These are phyloP conservation scores for Trichocladium antarcticum DNA, from an alignment of 495 filamentous ascomycete species.

Conservation along the genomic window DNA sequence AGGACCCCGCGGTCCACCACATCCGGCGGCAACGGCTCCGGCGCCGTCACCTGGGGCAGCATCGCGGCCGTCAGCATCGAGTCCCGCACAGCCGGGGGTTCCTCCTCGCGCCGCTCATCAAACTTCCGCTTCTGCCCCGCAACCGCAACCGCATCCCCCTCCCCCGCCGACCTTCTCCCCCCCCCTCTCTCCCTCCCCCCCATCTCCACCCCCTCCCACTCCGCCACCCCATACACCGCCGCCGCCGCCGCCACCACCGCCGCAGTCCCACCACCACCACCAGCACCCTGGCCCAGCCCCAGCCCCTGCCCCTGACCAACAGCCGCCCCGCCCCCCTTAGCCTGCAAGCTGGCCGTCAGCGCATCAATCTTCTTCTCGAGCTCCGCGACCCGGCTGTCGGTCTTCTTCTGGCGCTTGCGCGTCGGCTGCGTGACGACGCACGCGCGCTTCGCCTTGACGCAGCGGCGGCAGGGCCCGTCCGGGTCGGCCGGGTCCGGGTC, in stretches of 20 bases:
- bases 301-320: too few species aligned
- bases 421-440: slow-evolving; percentile 77
- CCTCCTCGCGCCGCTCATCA: slow-evolving; percentile 19
- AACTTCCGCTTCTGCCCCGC: slow-evolving; percentile 42
- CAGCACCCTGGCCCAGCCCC: too few species aligned
- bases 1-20: slow-evolving; percentile 62
- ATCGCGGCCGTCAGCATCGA: too few species aligned
- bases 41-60: too few species aligned
- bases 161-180: neutral
- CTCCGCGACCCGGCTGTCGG: slow-evolving; percentile 81
- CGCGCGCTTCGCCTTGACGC: slow-evolving; percentile 65
- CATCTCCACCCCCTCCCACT: neutral
- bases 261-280: too few species aligned
- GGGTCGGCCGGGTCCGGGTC: slow-evolving; percentile 57
- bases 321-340: slow-evolving; percentile 32
- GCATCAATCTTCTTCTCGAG: slow-evolving; percentile 91
- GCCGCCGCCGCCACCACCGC: neutral
- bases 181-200: neutral
- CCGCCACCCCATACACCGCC: neutral
- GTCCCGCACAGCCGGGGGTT: neutral
- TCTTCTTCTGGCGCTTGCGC: slow-evolving; percentile 86
- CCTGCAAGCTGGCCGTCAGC: slow-evolving; percentile 64
- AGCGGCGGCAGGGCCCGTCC: slow-evolving; percentile 66
- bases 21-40: slow-evolving; percentile 34
- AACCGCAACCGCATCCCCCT: slow-evolving; percentile 4